Evolutionary conservation across 805 yeast species (phyloP), one percentile per base, ranked within the genome.

Genomic region (Ogataea thermomethanolica): DNA sequence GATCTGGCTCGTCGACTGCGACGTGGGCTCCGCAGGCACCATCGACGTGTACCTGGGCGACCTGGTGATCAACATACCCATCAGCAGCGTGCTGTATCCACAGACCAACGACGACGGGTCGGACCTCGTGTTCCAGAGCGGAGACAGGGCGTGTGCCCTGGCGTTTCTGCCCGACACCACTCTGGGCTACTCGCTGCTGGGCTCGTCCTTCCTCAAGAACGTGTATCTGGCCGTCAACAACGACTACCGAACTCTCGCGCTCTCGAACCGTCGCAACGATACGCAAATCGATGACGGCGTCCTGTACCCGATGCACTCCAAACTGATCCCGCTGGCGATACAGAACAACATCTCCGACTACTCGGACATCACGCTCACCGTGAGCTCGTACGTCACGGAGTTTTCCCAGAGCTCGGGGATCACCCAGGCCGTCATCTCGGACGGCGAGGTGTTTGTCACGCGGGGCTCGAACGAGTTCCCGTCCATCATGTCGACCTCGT

Each of bases 1-100:
- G 17, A 52, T 70, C 12, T 84, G 91, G 91, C 51, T 81, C 11
- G 80, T 81, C 10, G 73, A 73, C 43, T 84, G 93, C 62, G 61
- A 71, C 9, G 62, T 81, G 11, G 70, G 68, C 1, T 51, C 60
- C 4, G 59, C 70, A 17, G 88, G 86, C 1, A 61, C 71, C 0
- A 39, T 84, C 7, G 67, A 71, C 34, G 73, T 82, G 54, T 50
- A 63, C 14, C 67, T 84, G 52, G 84, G 79, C 11, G 71, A 74
- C 28, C 57, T 78, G 29, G 55, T 66, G 0, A 63, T 84, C 15
- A 55, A 64, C 23, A 66, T 79, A 10, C 79, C 84, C 1, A 55
- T 83, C 17, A 55, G 60, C 8, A 69, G 73, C 28, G 60, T 82
- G 30, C 46, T 82, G 6, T 57, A 56, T 8, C 56, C 66, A 1